A percentile compares a stretch with the other conserved stretches of the same genome.
Conservation (phyloP, 805 yeast genomes). For the Candida insectorum region DNA sequence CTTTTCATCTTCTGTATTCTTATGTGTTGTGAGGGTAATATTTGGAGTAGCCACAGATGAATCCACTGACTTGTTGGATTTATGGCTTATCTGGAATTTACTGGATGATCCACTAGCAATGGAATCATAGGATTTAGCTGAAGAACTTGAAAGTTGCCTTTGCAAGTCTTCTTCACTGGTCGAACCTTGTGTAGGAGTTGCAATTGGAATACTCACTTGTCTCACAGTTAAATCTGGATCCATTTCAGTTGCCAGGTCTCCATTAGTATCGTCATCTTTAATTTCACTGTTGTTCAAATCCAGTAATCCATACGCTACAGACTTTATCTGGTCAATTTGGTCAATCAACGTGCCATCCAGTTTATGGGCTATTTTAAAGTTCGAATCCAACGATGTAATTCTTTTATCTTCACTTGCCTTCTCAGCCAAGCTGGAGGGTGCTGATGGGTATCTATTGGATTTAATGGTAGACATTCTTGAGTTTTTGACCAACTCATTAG, state of each 20-base stretch:
- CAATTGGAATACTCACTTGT: no score
- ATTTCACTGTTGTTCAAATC: conserved; percentile 8
- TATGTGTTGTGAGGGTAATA: no score
- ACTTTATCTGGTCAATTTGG: conserved; percentile 5
- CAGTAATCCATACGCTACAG: conserved; percentile 14
- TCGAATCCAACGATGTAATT: conserved; percentile 18
- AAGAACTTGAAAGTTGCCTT: conserved; percentile 5
- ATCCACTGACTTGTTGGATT: no score
- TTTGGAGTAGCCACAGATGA: no score
- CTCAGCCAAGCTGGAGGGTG: conserved; percentile 21
- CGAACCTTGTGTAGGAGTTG: no score
- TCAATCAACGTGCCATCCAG: neutral
- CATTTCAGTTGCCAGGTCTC: neutral
- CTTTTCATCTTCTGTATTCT: no score
- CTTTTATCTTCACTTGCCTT: conserved; percentile 8
- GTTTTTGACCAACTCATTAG: conserved; percentile 16
- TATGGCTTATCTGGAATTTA: conserved; percentile 20
- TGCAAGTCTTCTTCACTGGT: neutral
- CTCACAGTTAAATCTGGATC: conserved; percentile 2
- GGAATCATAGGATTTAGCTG: conserved; percentile 24
- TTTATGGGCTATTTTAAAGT: conserved; percentile 12
- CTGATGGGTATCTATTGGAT: conserved; percentile 34
- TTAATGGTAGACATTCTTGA: conserved; percentile 29
- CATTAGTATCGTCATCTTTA: conserved; percentile 1
- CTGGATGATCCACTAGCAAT: conserved; percentile 29